Evolutionary conservation across 2,329 filamentous ascomycete species (phyloP).

Genomic region (Venturia effusa): DNA sequence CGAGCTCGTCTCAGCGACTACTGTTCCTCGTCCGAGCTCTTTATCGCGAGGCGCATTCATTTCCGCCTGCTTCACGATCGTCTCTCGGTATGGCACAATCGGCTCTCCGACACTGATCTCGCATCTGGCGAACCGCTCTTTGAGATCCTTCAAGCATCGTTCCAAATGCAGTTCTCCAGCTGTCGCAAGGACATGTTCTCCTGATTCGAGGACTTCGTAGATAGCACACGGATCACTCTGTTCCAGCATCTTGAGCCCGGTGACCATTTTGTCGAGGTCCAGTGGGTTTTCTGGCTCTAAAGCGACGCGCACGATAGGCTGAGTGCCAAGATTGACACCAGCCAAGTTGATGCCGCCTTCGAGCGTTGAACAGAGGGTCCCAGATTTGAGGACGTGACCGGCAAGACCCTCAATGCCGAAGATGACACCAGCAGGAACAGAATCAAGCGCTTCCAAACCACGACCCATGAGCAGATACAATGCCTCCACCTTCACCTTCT

Average conservation of each 20-base stretch:
- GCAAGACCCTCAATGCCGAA: constrained; percentile 92
- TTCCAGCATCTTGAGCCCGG: constrained; percentile 73
- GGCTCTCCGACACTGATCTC: constrained; percentile 90
- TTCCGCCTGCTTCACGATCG: constrained; percentile 75
- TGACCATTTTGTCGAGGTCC: constrained; percentile 91
- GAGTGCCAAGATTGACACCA: constrained; percentile 67
- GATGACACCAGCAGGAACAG: constrained; percentile 85
- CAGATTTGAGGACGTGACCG: constrained; percentile 89
- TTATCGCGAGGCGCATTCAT: constrained; percentile 85
- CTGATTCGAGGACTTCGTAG: constrained; percentile 85
- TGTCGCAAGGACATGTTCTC: constrained; percentile 89
- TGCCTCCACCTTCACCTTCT: constrained; percentile 74
- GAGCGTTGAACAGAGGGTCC: constrained; percentile 79
- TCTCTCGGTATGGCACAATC: constrained; percentile 92
- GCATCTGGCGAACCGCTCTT: constrained; percentile 85
- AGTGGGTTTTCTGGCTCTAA: constrained; percentile 86
- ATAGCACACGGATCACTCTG: constrained; percentile 93
- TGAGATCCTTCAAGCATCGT: constrained; percentile 82
- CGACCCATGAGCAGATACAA: constrained; percentile 95
- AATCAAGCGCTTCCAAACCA: constrained; percentile 68
- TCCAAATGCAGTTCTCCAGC: constrained; percentile 93
- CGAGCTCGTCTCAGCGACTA: constrained; percentile 65
- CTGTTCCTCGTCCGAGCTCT: constrained; percentile 72
- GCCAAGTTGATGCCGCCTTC: constrained; percentile 85
- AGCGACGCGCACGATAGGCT: constrained; percentile 90